These are phyloP conservation scores for Hanseniaspora hatyaiensis DNA, from an alignment of 805 yeast species.

Conservation along the genomic window DNA sequence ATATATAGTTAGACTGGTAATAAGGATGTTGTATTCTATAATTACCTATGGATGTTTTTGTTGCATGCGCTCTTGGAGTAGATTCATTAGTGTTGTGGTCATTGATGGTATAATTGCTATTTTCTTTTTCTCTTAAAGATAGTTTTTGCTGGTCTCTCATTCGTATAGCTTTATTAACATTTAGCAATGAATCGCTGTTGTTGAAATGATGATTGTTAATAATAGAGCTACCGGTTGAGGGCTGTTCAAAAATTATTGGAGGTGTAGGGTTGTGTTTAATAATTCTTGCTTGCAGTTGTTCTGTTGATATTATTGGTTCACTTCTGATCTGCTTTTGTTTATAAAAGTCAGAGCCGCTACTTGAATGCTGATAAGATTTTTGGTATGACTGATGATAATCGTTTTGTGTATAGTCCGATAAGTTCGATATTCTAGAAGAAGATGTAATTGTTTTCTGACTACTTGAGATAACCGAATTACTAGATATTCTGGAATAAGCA, in stretches of 20 bases:
- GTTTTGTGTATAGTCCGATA: slow-evolving; percentile 1
- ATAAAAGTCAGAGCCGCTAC: not conserved
- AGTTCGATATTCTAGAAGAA: slow-evolving; percentile 10
- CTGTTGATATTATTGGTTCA: not conserved
- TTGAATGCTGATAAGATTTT: not conserved
- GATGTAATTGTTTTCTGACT: slow-evolving; percentile 5
- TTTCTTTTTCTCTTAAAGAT: not conserved
- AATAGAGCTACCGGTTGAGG: not conserved
- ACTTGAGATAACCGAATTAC: slow-evolving; percentile 14
- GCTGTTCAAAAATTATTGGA: not conserved
- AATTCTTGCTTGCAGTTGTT: not conserved
- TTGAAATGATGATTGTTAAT: not conserved
- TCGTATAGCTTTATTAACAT: slow-evolving; percentile 2
- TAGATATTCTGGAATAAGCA: slow-evolving; percentile 11
- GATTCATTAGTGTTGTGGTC: not conserved
- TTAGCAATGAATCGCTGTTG: slow-evolving; percentile 10
- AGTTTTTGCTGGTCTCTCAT: slow-evolving; percentile 5
- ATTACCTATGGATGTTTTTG: not conserved
- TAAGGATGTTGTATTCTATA: slow-evolving; percentile 14
- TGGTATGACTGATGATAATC: not conserved
- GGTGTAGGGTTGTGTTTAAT: slow-evolving; percentile 12
- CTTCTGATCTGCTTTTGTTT: slow-evolving; percentile 3
- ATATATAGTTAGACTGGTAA: slow-evolving; percentile 12
- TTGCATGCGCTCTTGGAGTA: not conserved
- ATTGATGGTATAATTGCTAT: not conserved